phyloP scores from a whole-genome alignment of 768 basidiomycete genomes.

The Naganishia friedmannii region DNA sequence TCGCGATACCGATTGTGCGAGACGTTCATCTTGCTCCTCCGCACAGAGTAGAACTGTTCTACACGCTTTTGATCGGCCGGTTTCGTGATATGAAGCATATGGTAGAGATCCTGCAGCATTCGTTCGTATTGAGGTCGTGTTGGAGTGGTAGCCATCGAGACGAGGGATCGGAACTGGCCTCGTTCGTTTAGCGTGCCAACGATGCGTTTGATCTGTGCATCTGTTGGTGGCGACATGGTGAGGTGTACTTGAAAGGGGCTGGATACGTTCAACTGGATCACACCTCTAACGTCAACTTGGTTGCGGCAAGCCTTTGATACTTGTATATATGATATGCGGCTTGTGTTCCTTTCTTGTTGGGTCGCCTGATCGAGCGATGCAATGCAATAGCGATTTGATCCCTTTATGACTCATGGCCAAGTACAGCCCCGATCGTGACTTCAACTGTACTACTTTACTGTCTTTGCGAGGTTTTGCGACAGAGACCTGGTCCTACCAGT shows the following conservation, averaged over 20 bases:
- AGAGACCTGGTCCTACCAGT: too few relatives aligned
- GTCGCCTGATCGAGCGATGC: too few relatives aligned
- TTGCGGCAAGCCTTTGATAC: too few relatives aligned
- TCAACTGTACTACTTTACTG: too few relatives aligned
- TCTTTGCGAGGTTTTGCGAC: too few relatives aligned
- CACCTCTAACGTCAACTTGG: background rate
- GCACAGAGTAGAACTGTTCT: slow-evolving; percentile 39
- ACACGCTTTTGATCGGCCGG: slow-evolving; percentile 1
- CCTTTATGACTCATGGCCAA: too few relatives aligned
- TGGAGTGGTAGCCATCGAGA: slow-evolving; percentile 2
- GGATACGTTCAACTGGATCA: background rate
- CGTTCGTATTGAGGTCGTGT: background rate
- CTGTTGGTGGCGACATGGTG: slow-evolving; percentile 4
- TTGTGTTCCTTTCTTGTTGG: too few relatives aligned
- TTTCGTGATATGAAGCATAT: background rate
- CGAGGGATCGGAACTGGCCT: slow-evolving; percentile 1
- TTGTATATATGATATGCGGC: background rate
- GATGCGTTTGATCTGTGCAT: slow-evolving; percentile 10
- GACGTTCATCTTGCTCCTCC: slow-evolving; percentile 34
- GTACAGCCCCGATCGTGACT: too few relatives aligned
- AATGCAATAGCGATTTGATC: too few relatives aligned
- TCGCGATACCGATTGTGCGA: slow-evolving; percentile 45
- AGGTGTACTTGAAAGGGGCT: background rate
- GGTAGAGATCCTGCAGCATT: background rate
- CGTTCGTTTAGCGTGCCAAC: slow-evolving; percentile 15